Evolutionary conservation across 495 filamentous ascomycete genomes (phyloP), one percentile per base, ranked within the genome.

Genomic region (Podospora appendiculata): DNA sequence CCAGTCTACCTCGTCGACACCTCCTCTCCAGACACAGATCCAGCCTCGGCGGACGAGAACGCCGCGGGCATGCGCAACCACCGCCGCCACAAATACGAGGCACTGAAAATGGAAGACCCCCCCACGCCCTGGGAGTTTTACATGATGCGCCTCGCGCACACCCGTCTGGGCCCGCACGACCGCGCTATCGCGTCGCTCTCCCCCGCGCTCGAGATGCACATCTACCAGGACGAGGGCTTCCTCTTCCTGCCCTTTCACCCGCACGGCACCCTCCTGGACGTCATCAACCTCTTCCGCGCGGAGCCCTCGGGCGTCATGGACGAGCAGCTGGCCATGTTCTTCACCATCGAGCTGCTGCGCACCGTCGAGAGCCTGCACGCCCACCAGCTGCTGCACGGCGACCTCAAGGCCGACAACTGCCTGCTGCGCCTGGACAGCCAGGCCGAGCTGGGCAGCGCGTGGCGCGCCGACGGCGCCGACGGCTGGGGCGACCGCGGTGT

Each of bases 41-140:
- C 9, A 7, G 8, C 32, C 18, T 4, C 38, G 1, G 59, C 72
- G 36, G 77, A 79, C 50, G 77, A 79, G n/a, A 79, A 80, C 45
- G 61, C 25, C 25, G 2, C 25, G 25, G 25, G 25, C 2, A 25
- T 25, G 68, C 72, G 1, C 67, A 70, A 7, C 58, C 33, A 62
- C 58, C 13, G n/a, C n/a, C 79, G 86, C 11, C 69, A 76, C 47
- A 54, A 66, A 8, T 79, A 91, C 16, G 89, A 96, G 66, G 93
- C 93, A 1, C 73, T 98, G 55, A 98, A 98, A 67, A 86, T 95
- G 78, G 93, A 98, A 65, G 59, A 72, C 34, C 90, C 91, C 4
- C 89, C 91, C 0, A 84, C 81, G 12, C 71, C 88, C 1, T 98
- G 94, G 93, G 93, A 98, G 62, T 98, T 96, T 66, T 87, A 96